A percentile compares a stretch with the other conserved stretches of the same genome.
These are phyloP conservation scores for Zygosaccharomyces lentus DNA, from an alignment of 805 yeast species.

Conservation along the genomic window DNA sequence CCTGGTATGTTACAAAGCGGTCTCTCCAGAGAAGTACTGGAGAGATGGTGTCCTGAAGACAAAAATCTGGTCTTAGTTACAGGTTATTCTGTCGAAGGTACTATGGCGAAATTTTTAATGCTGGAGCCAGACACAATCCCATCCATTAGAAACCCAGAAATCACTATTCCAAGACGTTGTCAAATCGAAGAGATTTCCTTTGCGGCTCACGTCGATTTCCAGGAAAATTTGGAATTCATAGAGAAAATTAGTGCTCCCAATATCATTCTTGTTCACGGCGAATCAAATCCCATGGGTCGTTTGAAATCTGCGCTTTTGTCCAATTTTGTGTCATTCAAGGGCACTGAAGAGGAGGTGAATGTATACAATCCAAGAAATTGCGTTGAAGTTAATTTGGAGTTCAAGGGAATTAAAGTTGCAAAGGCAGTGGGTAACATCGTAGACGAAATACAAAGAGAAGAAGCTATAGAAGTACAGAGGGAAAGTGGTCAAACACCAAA, in stretches of 20 bases:
- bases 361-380: constrained; percentile 92
- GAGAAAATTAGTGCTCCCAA: constrained; percentile 80
- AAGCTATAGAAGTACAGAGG: constrained; percentile 22
- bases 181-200: constrained; percentile 90
- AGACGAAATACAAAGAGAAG: constrained; percentile 40
- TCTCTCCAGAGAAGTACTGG: constrained; percentile 82
- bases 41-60: constrained; percentile 96
- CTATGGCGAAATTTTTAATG: constrained; percentile 86
- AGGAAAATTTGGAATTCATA: constrained; percentile 86
- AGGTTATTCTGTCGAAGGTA: constrained; percentile 98
- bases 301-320: constrained; percentile 87
- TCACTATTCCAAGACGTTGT: constrained; percentile 79
- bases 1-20: constrained; percentile 99
- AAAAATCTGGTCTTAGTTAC: constrained; percentile 83
- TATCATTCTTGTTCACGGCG: constrained; percentile 94
- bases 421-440: constrained; percentile 63
- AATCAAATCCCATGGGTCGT: constrained; percentile 97
- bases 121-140: constrained; percentile 91
- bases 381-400: constrained; percentile 67
- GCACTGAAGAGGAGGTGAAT: constrained; percentile 83
- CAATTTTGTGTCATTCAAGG: constrained; percentile 74
- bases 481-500: constrained; percentile 8
- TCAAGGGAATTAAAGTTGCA: constrained; percentile 81
- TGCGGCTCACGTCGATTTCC: constrained; percentile 99
- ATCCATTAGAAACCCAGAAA: constrained; percentile 73